phyloP scores from a whole-genome alignment of 2,329 filamentous ascomycete genomes.

The Fusarium drepaniforme region DNA sequence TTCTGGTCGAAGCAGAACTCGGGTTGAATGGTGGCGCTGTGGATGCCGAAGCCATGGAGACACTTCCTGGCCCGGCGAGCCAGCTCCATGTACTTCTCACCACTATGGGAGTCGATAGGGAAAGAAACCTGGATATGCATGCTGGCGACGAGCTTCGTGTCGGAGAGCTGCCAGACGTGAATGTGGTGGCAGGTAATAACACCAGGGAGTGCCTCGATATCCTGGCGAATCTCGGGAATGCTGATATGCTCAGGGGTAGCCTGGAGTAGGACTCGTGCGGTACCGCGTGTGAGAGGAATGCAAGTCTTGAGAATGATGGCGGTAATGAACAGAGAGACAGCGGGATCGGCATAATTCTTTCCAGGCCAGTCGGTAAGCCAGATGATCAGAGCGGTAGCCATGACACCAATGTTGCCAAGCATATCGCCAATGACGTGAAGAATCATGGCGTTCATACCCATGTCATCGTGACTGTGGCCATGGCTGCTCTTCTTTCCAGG shows the following conservation, averaged over 20 bases:
- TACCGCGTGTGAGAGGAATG: constrained; percentile 82
- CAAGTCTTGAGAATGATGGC: constrained; percentile 80
- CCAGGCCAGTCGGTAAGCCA: constrained; percentile 88
- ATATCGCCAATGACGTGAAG: constrained; percentile 85
- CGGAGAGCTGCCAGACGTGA: constrained; percentile 97
- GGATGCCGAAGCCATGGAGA: constrained; percentile 94
- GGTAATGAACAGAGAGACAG: constrained; percentile 94
- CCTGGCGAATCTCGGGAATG: constrained; percentile 90
- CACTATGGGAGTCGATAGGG: constrained; percentile 85
- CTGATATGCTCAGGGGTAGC: constrained; percentile 91
- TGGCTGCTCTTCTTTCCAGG: constrained; percentile 72
- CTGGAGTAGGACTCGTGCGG: constrained; percentile 90
- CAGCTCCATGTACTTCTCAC: constrained; percentile 89
- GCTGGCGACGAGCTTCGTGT: constrained; percentile 93
- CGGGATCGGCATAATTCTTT: constrained; percentile 90
- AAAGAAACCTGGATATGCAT: constrained; percentile 95
- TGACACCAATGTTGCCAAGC: constrained; percentile 88
- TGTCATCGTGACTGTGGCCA: constrained; percentile 84
- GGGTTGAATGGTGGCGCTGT: constrained; percentile 96
- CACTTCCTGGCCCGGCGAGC: constrained; percentile 86
- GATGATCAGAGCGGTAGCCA: constrained; percentile 85
- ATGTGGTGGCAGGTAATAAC: constrained; percentile 94
- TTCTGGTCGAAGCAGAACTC: constrained; percentile 77
- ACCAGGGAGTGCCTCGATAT: constrained; percentile 87
- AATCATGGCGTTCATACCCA: constrained; percentile 94